Percentiles rank a stretch among this genome's conserved stretches.
Evolutionary conservation across 2,329 filamentous ascomycete genomes (phyloP).

Genomic region (Arthroderma sp.): DNA sequence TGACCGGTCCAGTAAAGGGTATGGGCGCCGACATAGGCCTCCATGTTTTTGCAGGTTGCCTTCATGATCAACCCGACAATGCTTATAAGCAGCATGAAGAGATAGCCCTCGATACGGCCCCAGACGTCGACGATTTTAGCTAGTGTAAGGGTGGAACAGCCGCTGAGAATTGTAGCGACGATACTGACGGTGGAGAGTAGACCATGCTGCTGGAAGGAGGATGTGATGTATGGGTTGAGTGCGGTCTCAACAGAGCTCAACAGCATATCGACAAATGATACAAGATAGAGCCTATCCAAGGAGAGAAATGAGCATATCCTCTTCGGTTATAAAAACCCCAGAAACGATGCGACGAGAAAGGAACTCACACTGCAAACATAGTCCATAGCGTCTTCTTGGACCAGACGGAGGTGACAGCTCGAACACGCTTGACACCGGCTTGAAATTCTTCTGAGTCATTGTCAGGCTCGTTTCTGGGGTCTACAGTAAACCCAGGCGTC

Average conservation of each 20-base stretch:
- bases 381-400: conserved; percentile 14
- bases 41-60: conserved; percentile 46
- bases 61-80: conserved; percentile 45
- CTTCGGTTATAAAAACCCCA: background rate
- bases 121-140: conserved; percentile 50
- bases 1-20: conserved; percentile 43
- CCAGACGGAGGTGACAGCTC: conserved; percentile 30
- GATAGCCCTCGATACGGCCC: conserved; percentile 45
- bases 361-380: conserved; percentile 5
- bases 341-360: background rate
- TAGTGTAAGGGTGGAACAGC: conserved; percentile 42
- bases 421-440: conserved; percentile 27
- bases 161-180: conserved; percentile 41
- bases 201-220: conserved; percentile 38
- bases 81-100: conserved; percentile 31
- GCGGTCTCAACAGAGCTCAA: conserved; percentile 21
- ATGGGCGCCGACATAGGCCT: conserved; percentile 36
- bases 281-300: conserved; percentile 17
- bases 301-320: background rate
- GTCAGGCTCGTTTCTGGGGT: background rate
- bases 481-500: background rate
- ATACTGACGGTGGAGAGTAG: conserved; percentile 40
- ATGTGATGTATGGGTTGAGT: conserved; percentile 38
- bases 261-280: conserved; percentile 23
- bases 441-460: conserved; percentile 6